Evolutionary conservation across 2,329 filamentous ascomycete genomes (phyloP).

Genomic region (Hymenotorrendiella dingleyae): DNA sequence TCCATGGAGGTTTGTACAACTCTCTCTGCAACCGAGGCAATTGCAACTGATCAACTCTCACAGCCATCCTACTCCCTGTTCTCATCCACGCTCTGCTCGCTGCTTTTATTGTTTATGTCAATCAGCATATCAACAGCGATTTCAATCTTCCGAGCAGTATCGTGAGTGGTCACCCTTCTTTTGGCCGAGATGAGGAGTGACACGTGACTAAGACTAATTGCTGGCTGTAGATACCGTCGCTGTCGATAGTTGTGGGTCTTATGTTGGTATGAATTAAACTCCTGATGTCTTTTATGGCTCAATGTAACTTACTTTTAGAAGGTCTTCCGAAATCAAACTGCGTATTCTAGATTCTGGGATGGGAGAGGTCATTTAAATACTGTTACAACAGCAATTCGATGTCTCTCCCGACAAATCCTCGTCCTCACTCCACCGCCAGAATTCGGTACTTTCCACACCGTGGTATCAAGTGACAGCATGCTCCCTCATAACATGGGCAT

Average conservation of each 20-base stretch:
- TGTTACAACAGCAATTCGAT: conserved; percentile 52
- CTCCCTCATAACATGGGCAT: conserved; percentile 12
- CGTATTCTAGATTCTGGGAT: conserved; percentile 43
- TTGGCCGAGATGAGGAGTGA: background rate
- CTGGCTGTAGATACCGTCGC: conserved; percentile 44
- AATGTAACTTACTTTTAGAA: too few relatives aligned
- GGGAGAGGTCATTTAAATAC: conserved; percentile 51
- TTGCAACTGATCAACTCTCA: background rate
- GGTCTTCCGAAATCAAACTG: conserved; percentile 59
- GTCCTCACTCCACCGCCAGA: conserved; percentile 30
- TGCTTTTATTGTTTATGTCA: conserved; percentile 51
- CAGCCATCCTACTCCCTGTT: conserved; percentile 50
- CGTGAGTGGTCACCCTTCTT: conserved; percentile 31
- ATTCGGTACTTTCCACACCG: conserved; percentile 13
- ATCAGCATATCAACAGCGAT: conserved; percentile 43
- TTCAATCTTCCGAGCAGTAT: conserved; percentile 53
- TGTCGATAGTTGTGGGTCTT: conserved; percentile 60
- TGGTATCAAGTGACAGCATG: conserved; percentile 20
- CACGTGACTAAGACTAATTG: conserved; percentile 7
- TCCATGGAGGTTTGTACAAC: conserved; percentile 39
- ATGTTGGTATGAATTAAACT: too few relatives aligned
- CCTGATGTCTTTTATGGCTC: too few relatives aligned
- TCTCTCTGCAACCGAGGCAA: background rate
- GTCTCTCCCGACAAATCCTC: conserved; percentile 51
- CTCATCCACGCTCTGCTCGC: conserved; percentile 52